Evolutionary conservation across 352 stramenopile species (phyloP), one percentile per base, ranked within the genome.

Genomic region (Phytophthora litchii): DNA sequence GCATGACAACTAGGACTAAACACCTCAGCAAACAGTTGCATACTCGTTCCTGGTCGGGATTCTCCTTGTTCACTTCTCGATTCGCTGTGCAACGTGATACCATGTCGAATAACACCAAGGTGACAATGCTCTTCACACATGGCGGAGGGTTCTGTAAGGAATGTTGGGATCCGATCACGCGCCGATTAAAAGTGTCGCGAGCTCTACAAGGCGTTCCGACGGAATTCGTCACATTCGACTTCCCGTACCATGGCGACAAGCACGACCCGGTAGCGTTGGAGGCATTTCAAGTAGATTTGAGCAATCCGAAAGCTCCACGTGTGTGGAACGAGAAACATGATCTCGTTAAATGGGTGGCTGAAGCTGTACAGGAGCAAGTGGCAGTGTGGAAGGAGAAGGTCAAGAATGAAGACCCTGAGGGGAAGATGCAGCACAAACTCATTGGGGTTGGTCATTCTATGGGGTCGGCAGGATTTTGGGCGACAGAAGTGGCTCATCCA

Each of bases 361-460:
- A 5, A 10, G 59, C 64, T 17, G 68, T 74, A 12, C 51, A 65
- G 11, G 45, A 69, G 8, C 55, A 71, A 55, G 61, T 74, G 9
- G 16, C 54, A 4, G 48, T 34, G 6, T 75, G 65, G 70, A 72
- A 72, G 40, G 48, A 66, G 13, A 66, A 55, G 41, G 32, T 17
- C 44, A 67, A 61, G 37, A 57, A 1, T 5, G 50, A 59, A 7
- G 32, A 64, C 23, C 32, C 52, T 1, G 38, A 62, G 3, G 21
- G 25, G 8, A 49, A 25, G 9, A 32, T 3, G 16, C 29, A 71
- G 21, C 58, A 68, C 35, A 62, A 64, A 60, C 52, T 86, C 21
- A 70, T 86, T 17, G 76, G 67, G 6, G 51, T 86, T 32, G 76
- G 67, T 5, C 76, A 86, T 31, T 86, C 71, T 1, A 76, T 86